Conservation (phyloP, 2,329 filamentous ascomycete species). For the Ophiocordyceps robertsii region DNA sequence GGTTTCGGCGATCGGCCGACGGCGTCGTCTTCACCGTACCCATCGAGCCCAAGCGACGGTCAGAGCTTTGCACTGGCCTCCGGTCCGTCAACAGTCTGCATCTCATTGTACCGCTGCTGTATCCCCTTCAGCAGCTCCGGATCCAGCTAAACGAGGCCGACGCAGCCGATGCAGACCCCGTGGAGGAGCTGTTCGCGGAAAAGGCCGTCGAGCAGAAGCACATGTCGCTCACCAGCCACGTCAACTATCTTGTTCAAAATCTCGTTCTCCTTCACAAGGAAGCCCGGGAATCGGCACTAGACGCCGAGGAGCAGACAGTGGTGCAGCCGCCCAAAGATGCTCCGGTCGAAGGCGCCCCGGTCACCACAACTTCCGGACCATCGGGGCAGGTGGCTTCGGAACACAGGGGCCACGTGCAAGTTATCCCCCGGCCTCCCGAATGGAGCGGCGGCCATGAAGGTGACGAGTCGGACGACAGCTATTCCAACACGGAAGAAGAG, state of each 20-base stretch:
- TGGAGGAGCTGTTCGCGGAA: slow-evolving; percentile 52
- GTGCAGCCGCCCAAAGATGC: slow-evolving; percentile 1
- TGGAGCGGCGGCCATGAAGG: slow-evolving; percentile 41
- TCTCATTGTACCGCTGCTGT: slow-evolving; percentile 56
- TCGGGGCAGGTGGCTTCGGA: slow-evolving; percentile 4
- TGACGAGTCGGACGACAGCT: slow-evolving; percentile 35
- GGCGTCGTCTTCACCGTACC: slow-evolving; percentile 59
- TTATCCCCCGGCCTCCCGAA: slow-evolving; percentile 66
- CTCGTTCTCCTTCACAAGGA: slow-evolving; percentile 53
- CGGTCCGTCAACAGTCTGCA: slow-evolving; percentile 50
- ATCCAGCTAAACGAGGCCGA: slow-evolving; percentile 53
- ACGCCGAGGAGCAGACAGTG: slow-evolving; percentile 4
- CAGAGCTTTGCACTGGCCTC: slow-evolving; percentile 47
- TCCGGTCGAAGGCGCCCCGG: neutral
- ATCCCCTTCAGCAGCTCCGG: slow-evolving; percentile 55
- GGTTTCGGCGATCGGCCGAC: slow-evolving; percentile 57
- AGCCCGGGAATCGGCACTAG: slow-evolving; percentile 14
- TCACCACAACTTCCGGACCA: neutral
- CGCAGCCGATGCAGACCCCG: slow-evolving; percentile 42
- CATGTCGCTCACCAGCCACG: slow-evolving; percentile 55
- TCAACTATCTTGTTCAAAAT: slow-evolving; percentile 64
- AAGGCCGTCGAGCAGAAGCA: slow-evolving; percentile 42
- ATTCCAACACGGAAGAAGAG: slow-evolving; percentile 26
- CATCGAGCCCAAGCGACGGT: slow-evolving; percentile 48
- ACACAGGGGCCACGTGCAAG: slow-evolving; percentile 51